A percentile compares a stretch with the other conserved stretches of the same genome.
These are phyloP conservation scores for Rasamsonia emersonii DNA, from an alignment of 2,329 filamentous ascomycete genomes.

Conservation along the genomic window DNA sequence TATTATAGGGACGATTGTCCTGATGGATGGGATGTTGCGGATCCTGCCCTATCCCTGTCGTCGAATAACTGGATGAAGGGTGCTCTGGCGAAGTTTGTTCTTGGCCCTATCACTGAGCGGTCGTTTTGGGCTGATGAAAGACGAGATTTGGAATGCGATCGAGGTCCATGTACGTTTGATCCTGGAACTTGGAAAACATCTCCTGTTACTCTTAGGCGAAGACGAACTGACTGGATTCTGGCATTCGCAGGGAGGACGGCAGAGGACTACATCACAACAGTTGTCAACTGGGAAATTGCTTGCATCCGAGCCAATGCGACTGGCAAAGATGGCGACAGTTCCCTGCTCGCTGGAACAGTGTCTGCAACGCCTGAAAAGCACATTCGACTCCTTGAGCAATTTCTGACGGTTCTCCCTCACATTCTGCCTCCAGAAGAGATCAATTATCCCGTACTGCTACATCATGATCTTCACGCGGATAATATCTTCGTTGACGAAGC, in stretches of 20 bases:
- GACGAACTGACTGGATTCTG: conserved; percentile 1
- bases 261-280: conserved; percentile 12
- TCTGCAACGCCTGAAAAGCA: conserved; percentile 6
- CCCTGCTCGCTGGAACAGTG: conserved; percentile 1
- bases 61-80: not conserved
- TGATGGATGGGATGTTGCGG: conserved; percentile 2
- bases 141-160: conserved; percentile 8
- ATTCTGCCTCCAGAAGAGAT: conserved; percentile 11
- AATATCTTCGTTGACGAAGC: conserved; percentile 26
- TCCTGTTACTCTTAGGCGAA: not conserved
- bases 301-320: conserved; percentile 6
- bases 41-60: not conserved
- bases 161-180: conserved; percentile 11
- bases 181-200: not conserved
- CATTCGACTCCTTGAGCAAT: conserved; percentile 14
- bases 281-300: conserved; percentile 14
- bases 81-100: conserved; percentile 8
- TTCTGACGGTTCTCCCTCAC: conserved; percentile 12
- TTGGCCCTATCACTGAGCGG: conserved; percentile 12
- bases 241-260: conserved; percentile 10
- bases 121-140: conserved; percentile 11
- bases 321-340: conserved; percentile 1
- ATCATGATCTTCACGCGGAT: conserved; percentile 19
- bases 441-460: conserved; percentile 10
- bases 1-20: conserved; percentile 10